Conservation (phyloP, 192 early-diverging fungal species). For the Coemansia pectinata region DNA sequence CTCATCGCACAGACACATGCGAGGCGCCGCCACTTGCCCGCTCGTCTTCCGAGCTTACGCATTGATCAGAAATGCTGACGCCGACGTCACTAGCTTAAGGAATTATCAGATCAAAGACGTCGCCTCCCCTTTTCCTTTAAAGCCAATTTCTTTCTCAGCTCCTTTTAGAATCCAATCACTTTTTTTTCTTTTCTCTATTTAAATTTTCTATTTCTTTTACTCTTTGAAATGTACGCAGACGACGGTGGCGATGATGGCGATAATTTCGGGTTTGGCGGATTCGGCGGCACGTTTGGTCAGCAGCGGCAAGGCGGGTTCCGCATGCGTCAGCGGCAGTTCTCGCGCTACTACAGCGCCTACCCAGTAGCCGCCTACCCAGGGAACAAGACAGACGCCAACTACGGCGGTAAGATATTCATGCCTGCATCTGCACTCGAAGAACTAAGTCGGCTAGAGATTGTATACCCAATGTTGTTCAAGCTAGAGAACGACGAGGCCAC, state of each 20-base stretch:
- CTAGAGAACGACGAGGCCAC: slow-evolving; percentile 64
- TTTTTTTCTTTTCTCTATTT: not conserved
- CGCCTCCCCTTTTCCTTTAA: not conserved
- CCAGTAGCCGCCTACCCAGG: slow-evolving; percentile 31
- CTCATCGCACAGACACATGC: not conserved
- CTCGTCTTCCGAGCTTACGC: not conserved
- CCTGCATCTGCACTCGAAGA: slow-evolving; percentile 51
- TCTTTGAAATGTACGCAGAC: not conserved
- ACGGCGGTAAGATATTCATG: slow-evolving; percentile 56
- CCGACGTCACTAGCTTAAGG: not conserved
- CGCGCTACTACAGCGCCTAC: slow-evolving; percentile 45
- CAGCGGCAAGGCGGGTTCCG: slow-evolving; percentile 1
- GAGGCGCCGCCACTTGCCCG: not conserved
- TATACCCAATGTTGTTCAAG: slow-evolving; percentile 91
- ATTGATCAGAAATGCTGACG: not conserved
- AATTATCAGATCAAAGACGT: slow-evolving; percentile 1
- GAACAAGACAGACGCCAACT: slow-evolving; percentile 47
- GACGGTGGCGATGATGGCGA: not conserved
- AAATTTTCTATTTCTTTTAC: not conserved
- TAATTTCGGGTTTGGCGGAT: slow-evolving; percentile 19
- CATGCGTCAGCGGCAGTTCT: slow-evolving; percentile 33
- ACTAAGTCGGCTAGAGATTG: slow-evolving; percentile 77
- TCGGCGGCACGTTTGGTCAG: slow-evolving; percentile 15
- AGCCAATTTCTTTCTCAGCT: not conserved
- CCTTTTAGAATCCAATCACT: not conserved